Evolutionary conservation across 306 rosid genomes (phyloP).

Genomic region (Geum urbanum): DNA sequence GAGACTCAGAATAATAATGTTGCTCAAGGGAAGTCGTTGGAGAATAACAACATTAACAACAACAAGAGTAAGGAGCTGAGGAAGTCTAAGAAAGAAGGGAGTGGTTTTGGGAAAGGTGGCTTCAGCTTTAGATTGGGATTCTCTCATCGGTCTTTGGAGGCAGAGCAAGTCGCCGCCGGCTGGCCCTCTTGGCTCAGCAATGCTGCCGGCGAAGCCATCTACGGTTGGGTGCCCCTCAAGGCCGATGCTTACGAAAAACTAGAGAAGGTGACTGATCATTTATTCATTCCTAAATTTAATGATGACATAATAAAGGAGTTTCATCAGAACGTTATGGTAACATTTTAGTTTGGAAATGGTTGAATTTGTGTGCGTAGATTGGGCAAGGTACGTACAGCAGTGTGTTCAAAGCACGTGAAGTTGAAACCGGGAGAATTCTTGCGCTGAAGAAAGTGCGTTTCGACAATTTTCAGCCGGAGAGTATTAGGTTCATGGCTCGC

Average conservation of each 20-base stretch:
- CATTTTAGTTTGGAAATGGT: not conserved
- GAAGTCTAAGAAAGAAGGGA: constrained; percentile 36
- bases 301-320: not conserved
- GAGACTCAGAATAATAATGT: not conserved
- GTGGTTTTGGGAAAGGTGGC: constrained; percentile 32
- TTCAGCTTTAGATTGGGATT: constrained; percentile 52
- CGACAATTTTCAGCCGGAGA: constrained; percentile 85
- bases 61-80: constrained; percentile 33
- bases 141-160: constrained; percentile 46
- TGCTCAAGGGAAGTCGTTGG: constrained; percentile 17
- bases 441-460: constrained; percentile 94
- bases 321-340: not conserved
- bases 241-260: constrained; percentile 86
- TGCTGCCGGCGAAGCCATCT: constrained; percentile 77
- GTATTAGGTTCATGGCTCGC: constrained; percentile 93
- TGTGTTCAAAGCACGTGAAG: constrained; percentile 84
- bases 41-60: constrained; percentile 31
- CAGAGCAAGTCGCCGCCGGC: constrained; percentile 90
- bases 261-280: constrained; percentile 55
- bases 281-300: not conserved
- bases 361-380: constrained; percentile 40
- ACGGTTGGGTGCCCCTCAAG: constrained; percentile 90
- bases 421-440: constrained; percentile 71
- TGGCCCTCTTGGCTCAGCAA: constrained; percentile 97
- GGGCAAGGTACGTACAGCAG: constrained; percentile 99